These are phyloP conservation scores for Cladosporium sphaerospermum DNA, from an alignment of 2,329 filamentous ascomycete species.

Conservation along the genomic window DNA sequence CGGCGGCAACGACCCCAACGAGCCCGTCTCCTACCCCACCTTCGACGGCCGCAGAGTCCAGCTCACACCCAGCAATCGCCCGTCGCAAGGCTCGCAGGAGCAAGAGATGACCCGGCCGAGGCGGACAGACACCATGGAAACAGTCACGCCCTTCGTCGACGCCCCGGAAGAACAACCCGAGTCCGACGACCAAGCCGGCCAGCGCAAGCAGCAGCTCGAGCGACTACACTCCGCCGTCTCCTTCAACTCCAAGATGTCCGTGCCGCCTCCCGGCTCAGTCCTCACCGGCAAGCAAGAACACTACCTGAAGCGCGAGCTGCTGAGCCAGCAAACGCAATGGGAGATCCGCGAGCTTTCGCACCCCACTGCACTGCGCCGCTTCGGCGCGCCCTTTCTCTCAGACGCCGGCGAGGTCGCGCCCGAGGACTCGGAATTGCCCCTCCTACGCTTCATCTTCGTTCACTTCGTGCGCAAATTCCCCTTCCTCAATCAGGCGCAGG, in stretches of 20 bases:
- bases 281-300: conserved; percentile 97
- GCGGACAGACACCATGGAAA: conserved; percentile 25
- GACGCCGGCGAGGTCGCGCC: conserved; percentile 89
- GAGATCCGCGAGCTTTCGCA: conserved; percentile 93
- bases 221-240: conserved; percentile 7
- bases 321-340: conserved; percentile 79
- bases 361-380: conserved; percentile 86
- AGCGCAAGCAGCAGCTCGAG: conserved; percentile 2
- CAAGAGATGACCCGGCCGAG: conserved; percentile 8
- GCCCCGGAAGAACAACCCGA: conserved; percentile 20
- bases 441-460: conserved; percentile 94
- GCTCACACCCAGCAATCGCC: conserved; percentile 4
- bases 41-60: conserved; percentile 10
- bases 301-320: conserved; percentile 93
- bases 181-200: conserved; percentile 1
- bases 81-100: neutral
- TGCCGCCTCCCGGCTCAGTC: conserved; percentile 51
- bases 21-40: conserved; percentile 9
- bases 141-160: conserved; percentile 24
- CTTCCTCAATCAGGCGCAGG: conserved; percentile 89
- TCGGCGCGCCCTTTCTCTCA: conserved; percentile 91
- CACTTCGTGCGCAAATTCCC: conserved; percentile 97
- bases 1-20: neutral
- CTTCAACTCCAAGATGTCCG: conserved; percentile 35
- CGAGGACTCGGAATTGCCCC: conserved; percentile 85